Evolutionary conservation across 2,329 filamentous ascomycete genomes (phyloP).

Genomic region (Chaetothyriales sp.): DNA sequence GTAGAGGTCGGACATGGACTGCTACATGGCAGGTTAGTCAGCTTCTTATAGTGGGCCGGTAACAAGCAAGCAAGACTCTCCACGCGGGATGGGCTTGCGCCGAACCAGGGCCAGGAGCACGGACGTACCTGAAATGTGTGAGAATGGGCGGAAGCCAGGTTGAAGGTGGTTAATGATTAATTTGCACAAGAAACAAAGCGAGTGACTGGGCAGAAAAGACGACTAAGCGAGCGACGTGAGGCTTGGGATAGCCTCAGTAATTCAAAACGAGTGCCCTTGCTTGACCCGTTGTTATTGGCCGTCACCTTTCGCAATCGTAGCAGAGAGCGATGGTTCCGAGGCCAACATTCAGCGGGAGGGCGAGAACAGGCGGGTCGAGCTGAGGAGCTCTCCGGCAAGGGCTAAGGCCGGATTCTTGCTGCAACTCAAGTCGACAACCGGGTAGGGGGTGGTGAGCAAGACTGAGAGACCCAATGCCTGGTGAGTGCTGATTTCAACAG

Average conservation of each 20-base stretch:
- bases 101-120: constrained; percentile 7
- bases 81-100: neutral
- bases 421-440: neutral
- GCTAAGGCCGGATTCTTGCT: neutral
- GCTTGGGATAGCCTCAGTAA: constrained; percentile 12
- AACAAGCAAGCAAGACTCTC: neutral
- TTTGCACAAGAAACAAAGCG: constrained; percentile 32
- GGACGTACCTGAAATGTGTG: constrained; percentile 32
- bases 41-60: neutral
- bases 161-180: constrained; percentile 26
- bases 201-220: constrained; percentile 29
- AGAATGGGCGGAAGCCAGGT: constrained; percentile 36
- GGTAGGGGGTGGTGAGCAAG: neutral
- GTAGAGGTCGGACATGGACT: constrained; percentile 27
- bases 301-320: neutral
- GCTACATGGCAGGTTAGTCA: constrained; percentile 9
- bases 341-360: neutral
- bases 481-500: constrained; percentile 17
- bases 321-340: neutral
- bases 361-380: neutral
- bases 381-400: neutral
- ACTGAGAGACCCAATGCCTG: neutral
- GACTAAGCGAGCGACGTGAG: constrained; percentile 36
- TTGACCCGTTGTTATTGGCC: constrained; percentile 1
- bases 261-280: neutral